phyloP scores from a whole-genome alignment of 495 filamentous ascomycete species.

The Aspergillus kassunensis region DNA sequence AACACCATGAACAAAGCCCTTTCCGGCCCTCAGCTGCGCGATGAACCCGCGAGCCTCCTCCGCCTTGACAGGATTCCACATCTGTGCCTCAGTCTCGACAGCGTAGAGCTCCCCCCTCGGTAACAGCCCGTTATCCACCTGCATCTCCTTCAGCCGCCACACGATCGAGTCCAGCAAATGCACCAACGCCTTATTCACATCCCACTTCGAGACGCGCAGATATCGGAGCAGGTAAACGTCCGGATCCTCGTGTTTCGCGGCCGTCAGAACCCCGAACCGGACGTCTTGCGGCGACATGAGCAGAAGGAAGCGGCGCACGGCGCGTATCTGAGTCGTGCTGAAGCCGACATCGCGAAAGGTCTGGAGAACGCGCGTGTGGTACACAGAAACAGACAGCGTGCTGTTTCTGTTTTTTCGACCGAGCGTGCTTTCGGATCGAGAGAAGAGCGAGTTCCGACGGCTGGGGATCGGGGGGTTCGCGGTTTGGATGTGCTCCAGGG shows the following conservation, averaged over 20 bases:
- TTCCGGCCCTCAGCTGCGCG: constrained; percentile 73
- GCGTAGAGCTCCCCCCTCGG: constrained; percentile 63
- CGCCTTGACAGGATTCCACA: constrained; percentile 37
- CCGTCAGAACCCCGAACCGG: constrained; percentile 23
- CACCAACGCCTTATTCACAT: constrained; percentile 79
- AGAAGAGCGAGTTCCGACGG: constrained; percentile 7
- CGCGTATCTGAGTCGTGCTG: constrained; percentile 19
- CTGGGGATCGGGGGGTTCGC: background rate
- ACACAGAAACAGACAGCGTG: background rate
- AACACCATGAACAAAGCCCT: constrained; percentile 78
- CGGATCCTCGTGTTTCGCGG: constrained; percentile 51
- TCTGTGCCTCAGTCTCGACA: constrained; percentile 47
- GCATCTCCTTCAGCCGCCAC: constrained; percentile 70
- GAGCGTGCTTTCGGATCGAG: background rate
- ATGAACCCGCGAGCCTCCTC: constrained; percentile 67
- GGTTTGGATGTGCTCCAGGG: no score
- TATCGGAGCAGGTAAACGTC: constrained; percentile 84
- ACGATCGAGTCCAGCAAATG: constrained; percentile 84
- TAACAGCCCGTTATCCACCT: constrained; percentile 78
- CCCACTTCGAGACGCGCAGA: constrained; percentile 84
- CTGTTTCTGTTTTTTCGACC: background rate
- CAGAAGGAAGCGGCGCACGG: constrained; percentile 19
- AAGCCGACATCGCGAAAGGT: constrained; percentile 19
- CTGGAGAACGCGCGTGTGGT: constrained; percentile 9
- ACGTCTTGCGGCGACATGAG: constrained; percentile 25